Conservation (phyloP, 169 alveolate species). For the Cryptosporidium bovis region DNA sequence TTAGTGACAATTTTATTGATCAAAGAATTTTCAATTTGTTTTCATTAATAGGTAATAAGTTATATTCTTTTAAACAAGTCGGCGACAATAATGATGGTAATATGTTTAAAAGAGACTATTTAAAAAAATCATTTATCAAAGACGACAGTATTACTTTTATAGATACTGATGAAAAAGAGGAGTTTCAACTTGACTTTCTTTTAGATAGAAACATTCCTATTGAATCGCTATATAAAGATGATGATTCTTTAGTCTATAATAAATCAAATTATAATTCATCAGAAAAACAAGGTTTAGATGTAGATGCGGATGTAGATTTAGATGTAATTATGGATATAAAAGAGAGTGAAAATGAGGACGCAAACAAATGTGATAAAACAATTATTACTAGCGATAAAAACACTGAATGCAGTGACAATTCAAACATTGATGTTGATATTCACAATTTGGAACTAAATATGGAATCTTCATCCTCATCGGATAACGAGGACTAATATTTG, state of each 20-base stretch:
- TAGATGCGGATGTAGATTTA: not conserved
- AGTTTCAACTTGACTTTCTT: not conserved
- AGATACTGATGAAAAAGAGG: not conserved
- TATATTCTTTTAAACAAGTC: too few relatives aligned
- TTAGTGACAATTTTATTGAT: too few relatives aligned
- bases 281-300: not conserved
- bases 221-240: too few relatives aligned
- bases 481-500: constrained; percentile 1
- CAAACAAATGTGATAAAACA: not conserved
- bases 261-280: not conserved
- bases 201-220: too few relatives aligned
- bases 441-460: constrained; percentile 12
- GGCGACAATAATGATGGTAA: too few relatives aligned
- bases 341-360: not conserved
- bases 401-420: too few relatives aligned
- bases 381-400: too few relatives aligned
- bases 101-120: too few relatives aligned
- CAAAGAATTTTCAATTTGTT: too few relatives aligned
- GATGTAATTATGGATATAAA: not conserved
- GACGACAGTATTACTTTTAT: not conserved
- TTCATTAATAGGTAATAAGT: too few relatives aligned
- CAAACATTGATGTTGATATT: not conserved
- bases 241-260: not conserved
- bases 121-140: too few relatives aligned
- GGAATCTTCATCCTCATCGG: constrained; percentile 47